Percentiles rank a stretch among this genome's conserved stretches.
These are phyloP conservation scores for Pleodorina starrii DNA, from an alignment of 139 green algal species.

Conservation along the genomic window DNA sequence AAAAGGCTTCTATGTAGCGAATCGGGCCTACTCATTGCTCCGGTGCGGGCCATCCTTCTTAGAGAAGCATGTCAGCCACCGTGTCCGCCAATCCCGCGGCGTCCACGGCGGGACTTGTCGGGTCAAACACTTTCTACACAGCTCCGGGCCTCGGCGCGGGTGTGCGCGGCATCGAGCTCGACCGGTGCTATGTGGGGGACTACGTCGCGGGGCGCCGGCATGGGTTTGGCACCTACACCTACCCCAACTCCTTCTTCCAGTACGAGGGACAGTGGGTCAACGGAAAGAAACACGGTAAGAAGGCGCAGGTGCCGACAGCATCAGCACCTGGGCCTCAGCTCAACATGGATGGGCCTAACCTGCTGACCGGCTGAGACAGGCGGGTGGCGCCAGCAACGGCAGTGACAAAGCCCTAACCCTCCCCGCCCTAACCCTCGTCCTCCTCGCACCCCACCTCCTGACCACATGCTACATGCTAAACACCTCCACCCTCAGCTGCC, in stretches of 20 bases:
- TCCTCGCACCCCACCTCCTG: too few species aligned
- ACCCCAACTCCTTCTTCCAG: conserved; percentile 50
- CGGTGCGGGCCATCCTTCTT: background rate
- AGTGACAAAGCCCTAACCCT: too few species aligned
- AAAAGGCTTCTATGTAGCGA: background rate
- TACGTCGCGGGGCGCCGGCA: conserved; percentile 49
- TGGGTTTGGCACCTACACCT: conserved; percentile 48
- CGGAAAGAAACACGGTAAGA: conserved; percentile 60
- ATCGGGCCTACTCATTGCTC: background rate
- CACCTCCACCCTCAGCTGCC: too few species aligned
- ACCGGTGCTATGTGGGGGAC: conserved; percentile 53
- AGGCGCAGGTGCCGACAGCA: background rate
- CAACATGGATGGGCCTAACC: too few species aligned
- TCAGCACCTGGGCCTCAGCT: too few species aligned
- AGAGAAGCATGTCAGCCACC: background rate
- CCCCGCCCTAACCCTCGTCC: too few species aligned
- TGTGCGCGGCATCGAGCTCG: conserved; percentile 46
- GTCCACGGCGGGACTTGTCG: background rate
- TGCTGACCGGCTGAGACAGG: too few species aligned
- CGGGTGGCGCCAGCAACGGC: too few species aligned
- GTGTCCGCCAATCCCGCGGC: background rate
- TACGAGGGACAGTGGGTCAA: conserved; percentile 65
- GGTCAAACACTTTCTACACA: conserved; percentile 41
- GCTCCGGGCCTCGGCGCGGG: conserved; percentile 9
- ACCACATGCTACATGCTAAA: too few species aligned